Base-by-base conservation (phyloP, 352 stramenopile species). In the Globisporangium okanoganense region DNA sequence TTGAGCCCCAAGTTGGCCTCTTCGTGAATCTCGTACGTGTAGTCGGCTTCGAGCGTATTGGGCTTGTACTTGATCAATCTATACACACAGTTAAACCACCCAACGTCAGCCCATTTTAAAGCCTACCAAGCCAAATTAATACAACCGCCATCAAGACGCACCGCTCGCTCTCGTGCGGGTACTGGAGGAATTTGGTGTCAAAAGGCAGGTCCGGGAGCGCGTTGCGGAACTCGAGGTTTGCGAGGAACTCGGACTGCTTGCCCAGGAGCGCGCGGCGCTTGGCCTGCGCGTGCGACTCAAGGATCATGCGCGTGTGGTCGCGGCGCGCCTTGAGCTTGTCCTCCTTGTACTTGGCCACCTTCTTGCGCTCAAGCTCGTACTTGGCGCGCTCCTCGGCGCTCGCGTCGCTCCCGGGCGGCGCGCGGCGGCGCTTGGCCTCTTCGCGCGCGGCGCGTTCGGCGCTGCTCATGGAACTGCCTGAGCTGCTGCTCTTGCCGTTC, bases 21-120 rank as follows among this genome's bases (percentile, higher is more conserved):
- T 62, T 92, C 82, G 65, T 93, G 85, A 49, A 94, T 84, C 69
- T 92, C 82, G 67, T 90, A 92, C 53, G 78, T 84, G 69, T 92
- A 94, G 72, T 94, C 85, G 71, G 87, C 78, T 61, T 94, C 85
- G 36, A 94, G 65, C 22, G 81, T 73, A 58, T 92, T 93, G 29
- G 85, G 85, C 59, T 92, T 94, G 79, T 93, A 94, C 76, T 94
- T 94, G 70, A 92, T 85, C 18, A 90, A 69, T 56, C 82, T 91
- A 36, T 31, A 12, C 47, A 60, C 9, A 62, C 18, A 58, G 36
- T 48, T 27, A 54, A 20, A 38, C 16, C 24, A 61, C 29, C 29
- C 27, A 41, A n/a, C 36, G 41, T 22, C 18, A 56, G 18, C n/a
- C 18, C 3, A 33, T 33, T 33, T 27, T 35, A 43, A 44, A 52